Conservation (phyloP, 2,329 filamentous ascomycete species). For the Neopestalotiopsis rosae region DNA sequence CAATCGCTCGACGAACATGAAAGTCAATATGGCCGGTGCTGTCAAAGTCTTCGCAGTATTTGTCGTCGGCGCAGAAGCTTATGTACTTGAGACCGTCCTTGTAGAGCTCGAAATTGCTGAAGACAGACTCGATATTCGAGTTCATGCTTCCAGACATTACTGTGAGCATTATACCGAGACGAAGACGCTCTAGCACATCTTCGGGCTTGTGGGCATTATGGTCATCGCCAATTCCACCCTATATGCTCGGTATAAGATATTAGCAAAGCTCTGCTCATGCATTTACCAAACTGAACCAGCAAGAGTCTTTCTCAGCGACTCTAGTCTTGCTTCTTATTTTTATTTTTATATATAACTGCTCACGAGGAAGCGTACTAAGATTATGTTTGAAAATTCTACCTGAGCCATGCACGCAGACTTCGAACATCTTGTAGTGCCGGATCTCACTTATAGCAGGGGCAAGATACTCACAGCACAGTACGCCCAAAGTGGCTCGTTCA, state of each 20-base stretch:
- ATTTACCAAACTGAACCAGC: background rate
- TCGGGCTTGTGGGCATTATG: constrained; percentile 28
- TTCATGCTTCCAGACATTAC: constrained; percentile 32
- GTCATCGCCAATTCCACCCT: constrained; percentile 29
- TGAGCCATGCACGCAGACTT: too few relatives aligned
- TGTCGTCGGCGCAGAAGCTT: constrained; percentile 30
- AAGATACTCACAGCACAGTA: constrained; percentile 24
- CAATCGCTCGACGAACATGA: constrained; percentile 26
- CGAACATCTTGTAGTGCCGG: too few relatives aligned
- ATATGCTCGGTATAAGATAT: background rate
- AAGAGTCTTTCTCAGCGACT: too few relatives aligned
- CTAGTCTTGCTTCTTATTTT: too few relatives aligned
- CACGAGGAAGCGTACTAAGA: too few relatives aligned
- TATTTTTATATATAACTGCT: too few relatives aligned
- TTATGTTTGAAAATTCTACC: too few relatives aligned
- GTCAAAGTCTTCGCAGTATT: constrained; percentile 28
- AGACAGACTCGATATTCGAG: constrained; percentile 28
- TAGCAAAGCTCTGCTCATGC: background rate
- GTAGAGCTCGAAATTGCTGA: constrained; percentile 23
- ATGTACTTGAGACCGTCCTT: constrained; percentile 26
- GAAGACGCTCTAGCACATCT: constrained; percentile 27
- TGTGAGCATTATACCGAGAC: constrained; percentile 30
- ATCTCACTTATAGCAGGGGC: too few relatives aligned
- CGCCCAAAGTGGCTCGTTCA: constrained; percentile 29
- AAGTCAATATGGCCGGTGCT: constrained; percentile 26